Evolutionary conservation across 169 alveolate genomes (phyloP), one percentile per base, ranked within the genome.

Genomic region (Plasmodium fragile): DNA sequence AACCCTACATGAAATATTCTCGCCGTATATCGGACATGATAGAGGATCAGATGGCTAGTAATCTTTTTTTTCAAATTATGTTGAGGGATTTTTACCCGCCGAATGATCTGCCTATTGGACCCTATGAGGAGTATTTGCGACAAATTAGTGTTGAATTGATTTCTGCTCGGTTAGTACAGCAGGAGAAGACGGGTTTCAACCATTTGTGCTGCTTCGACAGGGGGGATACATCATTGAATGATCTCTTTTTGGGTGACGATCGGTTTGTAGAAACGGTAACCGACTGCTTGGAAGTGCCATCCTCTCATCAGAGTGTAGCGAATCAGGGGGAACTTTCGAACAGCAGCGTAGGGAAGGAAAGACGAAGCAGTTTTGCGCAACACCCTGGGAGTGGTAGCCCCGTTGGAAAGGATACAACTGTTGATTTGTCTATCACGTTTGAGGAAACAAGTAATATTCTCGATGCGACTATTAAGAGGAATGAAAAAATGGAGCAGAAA

Each of bases 1-100:
- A 85, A 53, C 28, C 81, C 59, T 85, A 85, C 36, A 85, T 85
- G 85, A 85, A 85, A 73, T 85, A 75, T 65, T 18, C 78, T 2
- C 25, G 65, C 8, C 39, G 53, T n/a, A 5, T 85, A n/a, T 34
- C 39, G 43, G 85, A 85, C 25, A 25, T 32, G 39, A 34, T 85
- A 30, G 79, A 85, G 32, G 85, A 85, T 11, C 25, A 85, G 43
- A 72, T 85, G 55, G 69, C 69, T 53, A 77, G 73, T 73, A 75
- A 75, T 18, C 25, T 75, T n/a, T 70, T 41, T 18, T 82, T 82
- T 82, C 75, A 69, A 70, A 41, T 36, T 22, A 39, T 34, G 72
- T 34, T 82, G 30, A 82, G 72, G 49, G 82, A 82, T 10, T 25
- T 16, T 82, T 18, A 69, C 45, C n/a, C 36, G 34, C 83, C 45